phyloP scores from a whole-genome alignment of 1,139 yeast genomes.

The Suhomyces bribrorum region DNA sequence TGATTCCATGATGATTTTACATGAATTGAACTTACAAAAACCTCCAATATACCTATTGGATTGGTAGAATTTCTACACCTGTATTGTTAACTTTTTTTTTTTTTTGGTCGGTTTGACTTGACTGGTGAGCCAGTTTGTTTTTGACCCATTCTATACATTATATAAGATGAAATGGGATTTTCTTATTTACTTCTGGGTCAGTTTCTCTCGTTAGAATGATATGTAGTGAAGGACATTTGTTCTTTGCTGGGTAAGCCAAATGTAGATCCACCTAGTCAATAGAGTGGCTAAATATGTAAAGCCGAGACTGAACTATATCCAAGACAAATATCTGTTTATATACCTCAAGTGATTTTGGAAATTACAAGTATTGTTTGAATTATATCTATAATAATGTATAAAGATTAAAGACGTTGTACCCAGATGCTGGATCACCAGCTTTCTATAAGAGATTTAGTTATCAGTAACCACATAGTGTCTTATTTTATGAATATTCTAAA shows the following conservation, averaged over 20 bases:
- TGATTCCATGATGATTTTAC: background rate
- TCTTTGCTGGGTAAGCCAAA: background rate
- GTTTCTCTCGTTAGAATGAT: background rate
- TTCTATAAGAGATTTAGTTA: too few species aligned
- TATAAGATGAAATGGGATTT: background rate
- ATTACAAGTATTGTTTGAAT: too few species aligned
- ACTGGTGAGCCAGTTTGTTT: background rate
- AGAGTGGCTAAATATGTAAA: too few species aligned
- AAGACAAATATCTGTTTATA: too few species aligned
- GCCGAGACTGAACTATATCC: too few species aligned
- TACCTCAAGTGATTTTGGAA: too few species aligned
- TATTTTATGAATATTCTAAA: conserved; percentile 17
- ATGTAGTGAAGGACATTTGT: background rate
- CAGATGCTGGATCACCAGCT: too few species aligned
- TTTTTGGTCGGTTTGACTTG: background rate
- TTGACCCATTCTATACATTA: background rate
- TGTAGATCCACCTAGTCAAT: background rate
- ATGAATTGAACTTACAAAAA: background rate
- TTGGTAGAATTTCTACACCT: background rate
- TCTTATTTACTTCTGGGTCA: background rate
- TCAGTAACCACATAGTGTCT: background rate
- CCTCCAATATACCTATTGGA: background rate
- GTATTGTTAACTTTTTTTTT: background rate
- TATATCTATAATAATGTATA: too few species aligned
- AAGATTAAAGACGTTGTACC: too few species aligned